Percentiles rank a stretch among this genome's conserved stretches.
Conservation (phyloP, 148 eudicot genomes). For the Beta vulgaris region DNA sequence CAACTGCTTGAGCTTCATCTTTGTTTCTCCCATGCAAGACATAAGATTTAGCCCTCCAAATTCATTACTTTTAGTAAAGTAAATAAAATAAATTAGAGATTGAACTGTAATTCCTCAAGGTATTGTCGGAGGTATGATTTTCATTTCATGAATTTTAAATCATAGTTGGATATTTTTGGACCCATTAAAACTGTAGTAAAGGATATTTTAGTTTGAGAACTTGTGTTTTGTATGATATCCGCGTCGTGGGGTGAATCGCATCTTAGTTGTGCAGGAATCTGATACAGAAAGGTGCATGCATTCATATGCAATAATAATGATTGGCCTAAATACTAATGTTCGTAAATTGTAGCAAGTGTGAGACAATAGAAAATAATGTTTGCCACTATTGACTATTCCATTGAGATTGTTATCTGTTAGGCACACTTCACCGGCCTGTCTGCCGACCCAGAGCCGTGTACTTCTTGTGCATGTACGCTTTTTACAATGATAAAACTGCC, state of each 20-base stretch:
- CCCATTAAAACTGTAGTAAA: no score
- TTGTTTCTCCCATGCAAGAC: no score
- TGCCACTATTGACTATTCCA: no score
- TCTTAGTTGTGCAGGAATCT: constrained; percentile 8
- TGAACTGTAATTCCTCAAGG: neutral
- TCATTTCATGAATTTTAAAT: neutral
- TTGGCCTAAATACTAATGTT: neutral
- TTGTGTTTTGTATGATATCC: constrained; percentile 7
- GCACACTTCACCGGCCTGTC: neutral
- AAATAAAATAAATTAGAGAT: no score
- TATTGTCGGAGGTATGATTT: constrained; percentile 7
- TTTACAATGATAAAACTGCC: neutral
- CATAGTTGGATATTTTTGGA: neutral
- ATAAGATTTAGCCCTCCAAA: no score
- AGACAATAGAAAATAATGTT: no score
- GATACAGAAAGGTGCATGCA: constrained; percentile 18
- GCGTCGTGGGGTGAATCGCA: constrained; percentile 19
- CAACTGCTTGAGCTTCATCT: no score
- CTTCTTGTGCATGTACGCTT: neutral
- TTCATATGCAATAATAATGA: constrained; percentile 27
- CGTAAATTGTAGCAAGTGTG: no score
- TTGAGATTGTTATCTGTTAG: neutral
- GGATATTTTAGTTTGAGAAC: neutral
- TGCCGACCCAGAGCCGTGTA: neutral
- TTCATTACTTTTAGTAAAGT: no score